These are phyloP conservation scores for Agarophyton chilense DNA, from an alignment of 23 red algal genomes.

Conservation along the genomic window DNA sequence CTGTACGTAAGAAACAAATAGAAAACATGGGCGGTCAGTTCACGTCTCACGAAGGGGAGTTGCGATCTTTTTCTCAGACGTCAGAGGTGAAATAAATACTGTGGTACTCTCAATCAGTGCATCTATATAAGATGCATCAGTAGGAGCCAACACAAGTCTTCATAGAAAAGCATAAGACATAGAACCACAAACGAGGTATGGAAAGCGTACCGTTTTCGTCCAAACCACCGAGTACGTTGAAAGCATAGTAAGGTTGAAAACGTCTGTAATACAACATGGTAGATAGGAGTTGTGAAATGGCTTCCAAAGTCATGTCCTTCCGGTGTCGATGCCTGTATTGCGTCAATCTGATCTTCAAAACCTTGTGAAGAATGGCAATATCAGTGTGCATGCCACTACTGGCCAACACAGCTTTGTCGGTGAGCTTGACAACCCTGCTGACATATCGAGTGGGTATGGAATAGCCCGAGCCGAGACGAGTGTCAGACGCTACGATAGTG, in stretches of 20 bases:
- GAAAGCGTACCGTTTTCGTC: conserved; percentile 78
- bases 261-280: conserved; percentile 92
- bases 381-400: conserved; percentile 95
- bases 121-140: not conserved
- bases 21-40: not conserved
- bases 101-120: conserved; percentile 27
- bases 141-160: conserved; percentile 46
- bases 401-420: conserved; percentile 85
- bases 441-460: conserved; percentile 90
- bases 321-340: conserved; percentile 82
- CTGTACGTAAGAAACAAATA: conserved; percentile 39
- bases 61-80: conserved; percentile 7
- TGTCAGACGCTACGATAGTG: conserved; percentile 85
- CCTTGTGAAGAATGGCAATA: conserved; percentile 89
- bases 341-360: conserved; percentile 78
- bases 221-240: conserved; percentile 98
- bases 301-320: conserved; percentile 80
- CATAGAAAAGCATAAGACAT: conserved; percentile 1
- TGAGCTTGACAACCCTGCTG: conserved; percentile 71
- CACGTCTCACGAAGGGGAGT: not conserved
- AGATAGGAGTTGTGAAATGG: conserved; percentile 82
- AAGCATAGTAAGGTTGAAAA: conserved; percentile 97
- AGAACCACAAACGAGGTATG: too few relatives aligned
- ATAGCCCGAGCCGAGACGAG: conserved; percentile 90
- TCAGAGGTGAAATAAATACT: conserved; percentile 45